Conservation (phyloP, 306 rosid genomes). For the Lathyrus oleraceus region DNA sequence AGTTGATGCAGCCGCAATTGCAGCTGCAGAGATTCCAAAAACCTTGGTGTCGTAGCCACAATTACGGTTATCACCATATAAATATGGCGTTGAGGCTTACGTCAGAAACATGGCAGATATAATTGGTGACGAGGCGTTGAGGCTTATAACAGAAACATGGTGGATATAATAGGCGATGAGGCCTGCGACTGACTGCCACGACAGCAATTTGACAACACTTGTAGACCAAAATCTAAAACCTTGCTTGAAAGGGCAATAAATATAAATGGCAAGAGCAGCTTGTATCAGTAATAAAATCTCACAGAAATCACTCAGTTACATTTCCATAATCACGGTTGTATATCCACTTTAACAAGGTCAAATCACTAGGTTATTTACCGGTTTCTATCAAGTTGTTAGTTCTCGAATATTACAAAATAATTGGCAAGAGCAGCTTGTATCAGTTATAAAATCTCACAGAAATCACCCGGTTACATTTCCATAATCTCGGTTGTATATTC, state of each 20-base stretch:
- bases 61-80: neutral
- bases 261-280: conserved; percentile 4
- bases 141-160: neutral
- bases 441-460: conserved; percentile 5
- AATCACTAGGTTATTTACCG: neutral
- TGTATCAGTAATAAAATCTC: conserved; percentile 8
- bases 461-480: conserved; percentile 20
- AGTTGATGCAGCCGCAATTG: neutral
- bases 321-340: conserved; percentile 22
- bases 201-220: neutral
- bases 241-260: neutral
- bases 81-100: neutral
- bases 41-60: neutral
- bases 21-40: neutral
- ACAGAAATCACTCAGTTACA: conserved; percentile 11
- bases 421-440: conserved; percentile 7
- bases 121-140: neutral
- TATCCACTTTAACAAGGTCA: neutral
- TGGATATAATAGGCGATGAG: neutral
- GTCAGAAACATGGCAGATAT: neutral
- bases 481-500: conserved; percentile 6
- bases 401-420: conserved; percentile 5
- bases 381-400: conserved; percentile 7
- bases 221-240: neutral
- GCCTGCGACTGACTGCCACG: neutral